Evolutionary conservation across 352 stramenopile species (phyloP), one percentile per base, ranked within the genome.

Genomic region (Globisporangium iwayamae): DNA sequence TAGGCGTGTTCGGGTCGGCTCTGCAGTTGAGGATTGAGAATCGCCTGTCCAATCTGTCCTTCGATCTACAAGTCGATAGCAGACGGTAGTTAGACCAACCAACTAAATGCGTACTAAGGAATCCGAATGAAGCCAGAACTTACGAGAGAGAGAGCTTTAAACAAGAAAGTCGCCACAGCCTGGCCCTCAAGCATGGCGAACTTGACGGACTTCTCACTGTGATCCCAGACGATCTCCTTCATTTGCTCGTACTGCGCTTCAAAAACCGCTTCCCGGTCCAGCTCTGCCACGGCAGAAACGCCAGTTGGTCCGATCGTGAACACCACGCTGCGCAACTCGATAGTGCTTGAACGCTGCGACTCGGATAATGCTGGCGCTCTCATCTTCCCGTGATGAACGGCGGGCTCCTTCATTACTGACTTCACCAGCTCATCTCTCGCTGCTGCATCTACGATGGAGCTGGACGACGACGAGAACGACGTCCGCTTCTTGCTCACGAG

Each of bases 191-290:
- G 59, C 41, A 81, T 60, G 3, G 70, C 60, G 50, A 91, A 90
- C 13, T 67, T 58, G 8, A 91, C 52, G 0, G 78, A 81, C 47
- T 81, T 83, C 13, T 89, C 79, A 22, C 72, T 87, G 57, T 91
- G 69, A 46, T 91, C 74, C 83, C 83, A 91, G 9, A 83, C 64
- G 28, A 90, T 83, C 43, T 91, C 77, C 59, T 81, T 88, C 56
- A 91, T 70, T 25, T 64, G 14, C 0, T 57, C 62, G 48, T 76
- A 78, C 3, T 57, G 55, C 2, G 69, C 71, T 60, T 87, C 71
- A 28, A 85, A 88, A 34, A 85, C 51, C 25, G 79, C 52, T 20
- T 68, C 73, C 39, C 71, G 76, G 7, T 78, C 62, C 10, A 72
- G 51, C 18, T 83, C 66, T 4, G 63, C 63, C n/a, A 77, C 71